Percentiles rank a stretch among this genome's conserved stretches.
Conservation (phyloP, 768 basidiomycete species). For the Sporobolomyces phaffii region DNA sequence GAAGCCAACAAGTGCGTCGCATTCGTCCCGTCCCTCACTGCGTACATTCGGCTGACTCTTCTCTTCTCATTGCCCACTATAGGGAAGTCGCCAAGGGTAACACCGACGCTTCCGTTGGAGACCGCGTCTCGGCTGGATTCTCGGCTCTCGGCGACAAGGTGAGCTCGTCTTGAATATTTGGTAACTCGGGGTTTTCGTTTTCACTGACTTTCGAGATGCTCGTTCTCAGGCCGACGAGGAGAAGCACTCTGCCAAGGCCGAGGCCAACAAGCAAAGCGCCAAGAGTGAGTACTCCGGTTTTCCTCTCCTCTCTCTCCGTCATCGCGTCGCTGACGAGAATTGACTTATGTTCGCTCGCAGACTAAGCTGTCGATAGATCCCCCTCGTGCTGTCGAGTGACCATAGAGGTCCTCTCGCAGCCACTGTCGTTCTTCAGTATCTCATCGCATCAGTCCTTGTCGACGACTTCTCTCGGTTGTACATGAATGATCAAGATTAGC, state of each 20-base stretch:
- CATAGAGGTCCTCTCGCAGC: too few relatives aligned
- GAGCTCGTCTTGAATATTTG: background rate
- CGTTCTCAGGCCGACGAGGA: background rate
- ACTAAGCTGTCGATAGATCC: too few relatives aligned
- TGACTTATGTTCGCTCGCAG: too few relatives aligned
- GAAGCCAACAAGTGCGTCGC: constrained; percentile 23
- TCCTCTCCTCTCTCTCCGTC: background rate
- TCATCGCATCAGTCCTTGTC: too few relatives aligned
- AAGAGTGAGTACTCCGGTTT: background rate
- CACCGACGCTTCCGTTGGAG: constrained; percentile 17
- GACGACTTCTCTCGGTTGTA: too few relatives aligned
- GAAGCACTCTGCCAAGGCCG: constrained; percentile 4
- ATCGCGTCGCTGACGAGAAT: background rate
- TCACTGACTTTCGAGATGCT: background rate
- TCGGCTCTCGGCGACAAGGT: constrained; percentile 18
- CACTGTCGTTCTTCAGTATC: too few relatives aligned
- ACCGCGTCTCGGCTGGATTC: constrained; percentile 30
- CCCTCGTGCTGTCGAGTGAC: too few relatives aligned
- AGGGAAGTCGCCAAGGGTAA: constrained; percentile 31
- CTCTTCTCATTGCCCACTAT: background rate
- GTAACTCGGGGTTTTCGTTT: background rate
- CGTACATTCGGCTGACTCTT: background rate
- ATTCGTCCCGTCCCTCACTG: background rate
- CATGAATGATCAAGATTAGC: too few relatives aligned
- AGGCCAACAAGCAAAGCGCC: constrained; percentile 15